Evolutionary conservation across 208 protist species (phyloP).

Genomic region (Eutreptiella sp.): DNA sequence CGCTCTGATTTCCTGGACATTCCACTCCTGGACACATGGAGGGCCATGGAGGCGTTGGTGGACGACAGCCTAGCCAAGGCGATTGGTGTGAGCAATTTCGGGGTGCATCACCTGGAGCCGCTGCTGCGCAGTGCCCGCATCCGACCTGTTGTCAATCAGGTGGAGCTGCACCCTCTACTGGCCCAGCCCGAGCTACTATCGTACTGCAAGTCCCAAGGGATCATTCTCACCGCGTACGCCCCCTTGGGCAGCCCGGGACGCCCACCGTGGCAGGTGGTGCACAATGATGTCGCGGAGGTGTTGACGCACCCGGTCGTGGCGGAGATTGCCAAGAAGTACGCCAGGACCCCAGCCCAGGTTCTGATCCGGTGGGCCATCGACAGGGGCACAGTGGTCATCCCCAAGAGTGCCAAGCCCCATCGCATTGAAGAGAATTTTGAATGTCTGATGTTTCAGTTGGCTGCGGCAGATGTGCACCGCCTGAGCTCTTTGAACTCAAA

Average conservation of each 20-base stretch:
- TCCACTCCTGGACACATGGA: conserved; percentile 64
- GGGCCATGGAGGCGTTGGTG: conserved; percentile 70
- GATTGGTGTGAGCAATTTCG: conserved; percentile 80
- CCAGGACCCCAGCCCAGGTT: conserved; percentile 48
- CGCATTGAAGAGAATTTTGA: conserved; percentile 73
- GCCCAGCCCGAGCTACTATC: conserved; percentile 48
- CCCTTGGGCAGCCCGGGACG: too few species aligned
- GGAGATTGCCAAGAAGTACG: conserved; percentile 17
- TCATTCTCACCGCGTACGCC: conserved; percentile 62
- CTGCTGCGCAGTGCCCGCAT: conserved; percentile 54
- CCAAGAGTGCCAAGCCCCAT: conserved; percentile 64
- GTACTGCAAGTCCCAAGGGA: conserved; percentile 54
- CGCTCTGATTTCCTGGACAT: too few species aligned
- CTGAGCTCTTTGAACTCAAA: too few species aligned
- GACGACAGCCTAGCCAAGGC: conserved; percentile 57
- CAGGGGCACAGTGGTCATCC: conserved; percentile 59
- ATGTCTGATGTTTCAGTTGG: conserved; percentile 47
- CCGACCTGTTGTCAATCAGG: conserved; percentile 70
- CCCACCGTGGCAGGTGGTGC: too few species aligned
- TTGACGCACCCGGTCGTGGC: conserved; percentile 21
- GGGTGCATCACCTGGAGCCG: conserved; percentile 49
- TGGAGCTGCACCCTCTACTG: conserved; percentile 73
- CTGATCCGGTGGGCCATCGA: conserved; percentile 60
- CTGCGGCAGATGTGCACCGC: too few species aligned
- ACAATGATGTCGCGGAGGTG: conserved; percentile 1